Evolutionary conservation across 2,329 filamentous ascomycete genomes (phyloP).

Genomic region (Cordyceps militaris): DNA sequence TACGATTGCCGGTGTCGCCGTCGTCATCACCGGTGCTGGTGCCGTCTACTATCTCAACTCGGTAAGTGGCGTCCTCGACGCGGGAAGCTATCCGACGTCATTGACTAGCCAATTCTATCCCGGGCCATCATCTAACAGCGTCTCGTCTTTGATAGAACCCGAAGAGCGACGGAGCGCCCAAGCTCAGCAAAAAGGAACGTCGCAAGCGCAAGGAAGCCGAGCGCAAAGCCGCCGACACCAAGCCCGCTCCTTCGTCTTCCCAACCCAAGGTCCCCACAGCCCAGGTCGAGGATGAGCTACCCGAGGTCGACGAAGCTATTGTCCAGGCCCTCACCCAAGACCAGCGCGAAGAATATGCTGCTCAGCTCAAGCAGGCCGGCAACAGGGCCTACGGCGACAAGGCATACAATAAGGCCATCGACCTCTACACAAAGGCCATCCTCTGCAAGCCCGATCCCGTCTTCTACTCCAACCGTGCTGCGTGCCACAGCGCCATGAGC

Average conservation of each 20-base stretch:
- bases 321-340: slow-evolving; percentile 47
- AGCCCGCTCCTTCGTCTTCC: slow-evolving; percentile 31
- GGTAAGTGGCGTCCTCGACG: slow-evolving; percentile 33
- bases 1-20: slow-evolving; percentile 88
- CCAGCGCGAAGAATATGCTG: slow-evolving; percentile 79
- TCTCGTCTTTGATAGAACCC: slow-evolving; percentile 32
- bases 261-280: slow-evolving; percentile 44
- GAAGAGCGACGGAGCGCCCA: slow-evolving; percentile 48
- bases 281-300: slow-evolving; percentile 60
- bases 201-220: slow-evolving; percentile 79
- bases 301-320: slow-evolving; percentile 55
- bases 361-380: slow-evolving; percentile 87
- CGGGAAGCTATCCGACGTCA: slow-evolving; percentile 17
- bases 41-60: slow-evolving; percentile 82
- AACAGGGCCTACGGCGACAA: slow-evolving; percentile 96
- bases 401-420: slow-evolving; percentile 88
- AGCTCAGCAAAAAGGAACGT: slow-evolving; percentile 83
- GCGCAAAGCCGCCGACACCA: slow-evolving; percentile 45
- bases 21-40: slow-evolving; percentile 85
- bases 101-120: background rate
- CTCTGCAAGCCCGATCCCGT: slow-evolving; percentile 95
- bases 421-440: slow-evolving; percentile 91
- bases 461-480: slow-evolving; percentile 97
- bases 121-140: slow-evolving; percentile 12
- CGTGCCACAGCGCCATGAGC: slow-evolving; percentile 88